These are phyloP conservation scores for Flaveria bidentis DNA, from an alignment of 129 eudicot species.

Conservation along the genomic window DNA sequence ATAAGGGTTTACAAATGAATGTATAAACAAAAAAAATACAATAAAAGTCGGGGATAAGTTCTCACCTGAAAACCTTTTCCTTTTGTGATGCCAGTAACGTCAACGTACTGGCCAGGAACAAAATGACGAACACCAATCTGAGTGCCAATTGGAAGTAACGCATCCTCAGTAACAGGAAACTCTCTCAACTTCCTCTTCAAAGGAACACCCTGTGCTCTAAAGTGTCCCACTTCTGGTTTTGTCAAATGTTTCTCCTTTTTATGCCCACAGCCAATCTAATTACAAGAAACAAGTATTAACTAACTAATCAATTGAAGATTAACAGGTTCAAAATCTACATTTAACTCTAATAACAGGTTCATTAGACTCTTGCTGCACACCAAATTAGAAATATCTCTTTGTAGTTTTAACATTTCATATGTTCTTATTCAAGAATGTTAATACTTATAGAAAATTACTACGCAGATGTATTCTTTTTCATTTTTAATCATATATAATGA, in stretches of 20 bases:
- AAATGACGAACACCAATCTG: constrained; percentile 89
- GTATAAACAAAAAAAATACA: not conserved
- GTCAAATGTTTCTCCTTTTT: constrained; percentile 93
- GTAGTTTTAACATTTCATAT: no score
- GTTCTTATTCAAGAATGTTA: not conserved
- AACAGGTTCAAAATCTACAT: constrained; percentile 7
- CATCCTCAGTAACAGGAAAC: constrained; percentile 96
- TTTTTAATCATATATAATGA: not conserved
- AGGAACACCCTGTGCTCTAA: constrained; percentile 93
- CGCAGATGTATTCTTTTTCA: not conserved
- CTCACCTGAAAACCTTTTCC: constrained; percentile 99
- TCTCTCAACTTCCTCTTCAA: constrained; percentile 95
- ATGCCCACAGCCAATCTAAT: constrained; percentile 89
- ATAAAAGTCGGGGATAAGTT: not conserved
- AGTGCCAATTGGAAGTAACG: constrained; percentile 88
- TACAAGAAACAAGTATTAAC: constrained; percentile 28
- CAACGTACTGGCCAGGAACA: constrained; percentile 92
- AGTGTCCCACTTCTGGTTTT: constrained; percentile 97
- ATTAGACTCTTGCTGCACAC: not conserved
- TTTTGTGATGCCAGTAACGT: constrained; percentile 80
- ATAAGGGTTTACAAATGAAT: not conserved
- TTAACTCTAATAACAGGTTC: constrained; percentile 4
- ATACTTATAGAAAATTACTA: not conserved
- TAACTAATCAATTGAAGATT: not conserved
- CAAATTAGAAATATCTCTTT: no score